Evolutionary conservation across 225 moss, liverwort and hornwort genomes (phyloP), one percentile per base, ranked within the genome.

Genomic region (Antitrichia curtipendula): DNA sequence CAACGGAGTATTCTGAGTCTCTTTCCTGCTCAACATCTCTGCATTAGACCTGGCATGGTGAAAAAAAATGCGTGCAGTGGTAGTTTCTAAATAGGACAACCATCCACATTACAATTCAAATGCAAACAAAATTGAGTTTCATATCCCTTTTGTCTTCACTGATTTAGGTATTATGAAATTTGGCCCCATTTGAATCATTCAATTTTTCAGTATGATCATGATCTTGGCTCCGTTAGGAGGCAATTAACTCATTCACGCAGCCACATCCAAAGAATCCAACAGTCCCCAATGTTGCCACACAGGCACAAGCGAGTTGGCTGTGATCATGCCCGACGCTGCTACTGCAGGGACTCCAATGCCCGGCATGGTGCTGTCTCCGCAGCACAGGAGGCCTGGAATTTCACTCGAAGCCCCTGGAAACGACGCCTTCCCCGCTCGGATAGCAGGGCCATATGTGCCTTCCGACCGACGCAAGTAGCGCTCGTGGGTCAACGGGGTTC

Each of bases 291-390:
- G 96, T 75, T 96, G 88, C 95, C 96, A 95, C 84, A 96, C 93
- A 73, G 95, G 94, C 34, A 95, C 96, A 56, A 96, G 95, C 54
- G 95, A 92, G 87, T 96, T 95, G 47, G 96, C 96, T 29, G 95
- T 90, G 64, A 96, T 95, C 95, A 96, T 95, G 65, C 96, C 96
- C 7, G 95, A 95, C 7, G 95, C 96, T 17, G 96, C 95, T 24
- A 96, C 96, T 20, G 96, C 96, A 43, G 96, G 96, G 45, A 96
- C 95, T 89, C 96, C 96, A 43, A 96, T 96, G 58, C 96, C 96
- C 81, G 96, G 96, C 95, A 95, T 95, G 34, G 95, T 95, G 91
- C 95, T 95, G 70, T 96, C 96, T 80, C 96, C 96, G 90, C 96
- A 96, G 69, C 94, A 92, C 50, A 95, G 82, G 40, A 96, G 86